These are phyloP conservation scores for Sporothrix brasiliensis DNA, from an alignment of 2,329 filamentous ascomycete genomes.

Conservation along the genomic window DNA sequence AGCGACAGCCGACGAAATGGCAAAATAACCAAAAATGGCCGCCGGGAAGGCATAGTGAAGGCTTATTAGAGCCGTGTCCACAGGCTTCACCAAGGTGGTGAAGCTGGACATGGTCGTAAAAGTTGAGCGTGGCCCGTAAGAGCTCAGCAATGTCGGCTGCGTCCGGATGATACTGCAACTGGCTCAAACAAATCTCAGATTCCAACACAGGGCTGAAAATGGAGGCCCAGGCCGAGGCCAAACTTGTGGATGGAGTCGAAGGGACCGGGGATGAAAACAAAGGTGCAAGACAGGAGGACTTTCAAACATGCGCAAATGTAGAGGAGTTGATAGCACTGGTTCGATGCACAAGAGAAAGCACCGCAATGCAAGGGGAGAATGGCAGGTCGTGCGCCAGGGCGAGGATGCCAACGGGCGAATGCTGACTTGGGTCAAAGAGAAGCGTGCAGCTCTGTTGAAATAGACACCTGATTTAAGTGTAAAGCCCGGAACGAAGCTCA, in stretches of 20 bases:
- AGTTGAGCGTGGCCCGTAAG: background rate
- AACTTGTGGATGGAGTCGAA: background rate
- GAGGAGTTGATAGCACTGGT: background rate
- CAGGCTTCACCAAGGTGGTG: slow-evolving; percentile 30
- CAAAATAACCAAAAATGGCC: slow-evolving; percentile 60
- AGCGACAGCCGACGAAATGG: slow-evolving; percentile 54
- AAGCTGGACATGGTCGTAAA: slow-evolving; percentile 9
- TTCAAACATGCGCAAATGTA: background rate
- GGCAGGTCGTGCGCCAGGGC: background rate
- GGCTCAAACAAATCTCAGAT: slow-evolving; percentile 6
- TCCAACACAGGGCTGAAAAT: background rate
- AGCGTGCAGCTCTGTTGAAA: background rate
- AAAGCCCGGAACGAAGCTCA: background rate
- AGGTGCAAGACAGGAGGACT: background rate
- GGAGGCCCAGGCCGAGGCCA: background rate
- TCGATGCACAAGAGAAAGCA: background rate
- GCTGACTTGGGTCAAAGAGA: background rate
- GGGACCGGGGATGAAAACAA: background rate
- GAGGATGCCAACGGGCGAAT: background rate
- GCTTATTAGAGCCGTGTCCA: slow-evolving; percentile 44
- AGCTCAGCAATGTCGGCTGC: background rate
- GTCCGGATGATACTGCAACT: background rate
- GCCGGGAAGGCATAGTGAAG: slow-evolving; percentile 64
- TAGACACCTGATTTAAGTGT: background rate
- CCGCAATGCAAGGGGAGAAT: background rate